phyloP scores from a whole-genome alignment of 2,329 filamentous ascomycete species.

The Dothidotthia symphoricarpi region DNA sequence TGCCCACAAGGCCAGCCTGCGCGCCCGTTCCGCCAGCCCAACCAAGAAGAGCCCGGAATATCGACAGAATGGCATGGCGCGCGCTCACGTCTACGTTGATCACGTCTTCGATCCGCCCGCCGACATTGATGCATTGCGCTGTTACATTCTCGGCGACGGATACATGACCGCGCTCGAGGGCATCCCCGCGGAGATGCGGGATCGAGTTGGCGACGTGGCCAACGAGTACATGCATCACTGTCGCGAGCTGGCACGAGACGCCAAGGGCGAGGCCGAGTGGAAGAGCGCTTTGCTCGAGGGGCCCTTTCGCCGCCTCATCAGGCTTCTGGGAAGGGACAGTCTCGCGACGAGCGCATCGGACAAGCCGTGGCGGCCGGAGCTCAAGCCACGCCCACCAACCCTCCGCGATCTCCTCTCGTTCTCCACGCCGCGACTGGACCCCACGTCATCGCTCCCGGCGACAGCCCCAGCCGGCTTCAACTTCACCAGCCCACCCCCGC shows the following conservation, averaged over 20 bases:
- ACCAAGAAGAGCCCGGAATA: slow-evolving; percentile 4
- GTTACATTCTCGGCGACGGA: not conserved
- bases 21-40: slow-evolving; percentile 2
- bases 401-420: not conserved
- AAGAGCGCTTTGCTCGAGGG: slow-evolving; percentile 1
- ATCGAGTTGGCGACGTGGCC: not conserved
- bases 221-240: slow-evolving; percentile 1
- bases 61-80: slow-evolving; percentile 1
- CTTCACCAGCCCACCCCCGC: not conserved
- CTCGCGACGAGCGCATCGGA: slow-evolving; percentile 3
- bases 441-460: not conserved
- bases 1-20: slow-evolving; percentile 1
- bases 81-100: slow-evolving; percentile 1
- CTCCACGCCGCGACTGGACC: not conserved
- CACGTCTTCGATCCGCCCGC: slow-evolving; percentile 1
- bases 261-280: slow-evolving; percentile 3
- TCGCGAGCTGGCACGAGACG: slow-evolving; percentile 1
- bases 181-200: not conserved
- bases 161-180: not conserved
- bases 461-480: slow-evolving; percentile 1
- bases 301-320: slow-evolving; percentile 1
- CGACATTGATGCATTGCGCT: not conserved
- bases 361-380: slow-evolving; percentile 2
- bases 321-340: not conserved
- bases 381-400: slow-evolving; percentile 2